phyloP scores from a whole-genome alignment of 371 early-diverging fungal species.

The Apophysomyces ossiformis region DNA sequence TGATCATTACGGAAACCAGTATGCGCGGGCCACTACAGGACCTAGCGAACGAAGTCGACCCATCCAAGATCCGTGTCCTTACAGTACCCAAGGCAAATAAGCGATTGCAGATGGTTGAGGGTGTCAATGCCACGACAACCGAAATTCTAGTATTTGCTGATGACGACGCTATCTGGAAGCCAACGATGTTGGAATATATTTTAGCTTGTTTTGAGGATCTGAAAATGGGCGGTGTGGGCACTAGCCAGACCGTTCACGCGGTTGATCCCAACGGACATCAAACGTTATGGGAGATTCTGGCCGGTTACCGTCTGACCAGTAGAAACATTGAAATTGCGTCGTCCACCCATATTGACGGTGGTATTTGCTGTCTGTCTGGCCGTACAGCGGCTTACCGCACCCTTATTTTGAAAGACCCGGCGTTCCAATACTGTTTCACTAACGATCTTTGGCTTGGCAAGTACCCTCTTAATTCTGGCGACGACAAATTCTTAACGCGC shows the following conservation, averaged over 20 bases:
- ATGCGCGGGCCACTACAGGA: conserved; percentile 57
- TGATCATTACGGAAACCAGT: conserved; percentile 60
- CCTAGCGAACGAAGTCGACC: conserved; percentile 58
- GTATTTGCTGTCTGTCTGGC: conserved; percentile 74
- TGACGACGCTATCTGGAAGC: conserved; percentile 74
- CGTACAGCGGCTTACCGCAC: conserved; percentile 78
- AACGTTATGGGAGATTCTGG: conserved; percentile 74
- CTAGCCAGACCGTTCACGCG: conserved; percentile 67
- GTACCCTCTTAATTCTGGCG: conserved; percentile 75
- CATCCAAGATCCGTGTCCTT: conserved; percentile 48
- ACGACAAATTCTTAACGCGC: conserved; percentile 76
- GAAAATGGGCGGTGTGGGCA: conserved; percentile 76
- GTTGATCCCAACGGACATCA: conserved; percentile 57
- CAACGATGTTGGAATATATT: conserved; percentile 64
- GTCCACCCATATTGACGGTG: conserved; percentile 75
- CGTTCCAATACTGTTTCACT: conserved; percentile 71
- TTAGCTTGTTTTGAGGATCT: conserved; percentile 74
- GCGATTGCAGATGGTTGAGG: conserved; percentile 73
- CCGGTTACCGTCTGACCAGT: conserved; percentile 69
- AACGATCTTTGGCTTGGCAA: conserved; percentile 72
- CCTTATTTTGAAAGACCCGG: conserved; percentile 69
- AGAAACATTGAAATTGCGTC: conserved; percentile 76
- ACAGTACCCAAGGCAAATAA: conserved; percentile 68
- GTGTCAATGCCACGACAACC: conserved; percentile 65
- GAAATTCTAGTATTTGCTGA: conserved; percentile 75